Conservation (phyloP, 108 stramenopile genomes). For the Nannochloropsis granulata region DNA sequence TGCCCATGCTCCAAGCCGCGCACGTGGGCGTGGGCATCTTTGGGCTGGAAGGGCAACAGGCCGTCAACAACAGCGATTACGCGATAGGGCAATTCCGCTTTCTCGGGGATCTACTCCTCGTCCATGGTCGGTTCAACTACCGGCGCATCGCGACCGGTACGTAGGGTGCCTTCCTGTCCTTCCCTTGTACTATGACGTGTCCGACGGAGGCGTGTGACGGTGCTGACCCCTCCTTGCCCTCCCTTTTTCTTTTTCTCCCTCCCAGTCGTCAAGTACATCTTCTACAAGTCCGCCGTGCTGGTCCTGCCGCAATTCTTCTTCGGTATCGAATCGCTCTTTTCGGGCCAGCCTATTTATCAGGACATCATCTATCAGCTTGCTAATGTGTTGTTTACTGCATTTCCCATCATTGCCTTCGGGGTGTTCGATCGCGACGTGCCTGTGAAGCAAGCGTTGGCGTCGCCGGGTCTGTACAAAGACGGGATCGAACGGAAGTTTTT, state of each 20-base stretch:
- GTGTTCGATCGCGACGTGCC: constrained; percentile 40
- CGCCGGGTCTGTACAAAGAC: constrained; percentile 34
- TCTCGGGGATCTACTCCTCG: constrained; percentile 31
- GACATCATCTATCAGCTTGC: constrained; percentile 28
- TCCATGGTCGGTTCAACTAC: constrained; percentile 44
- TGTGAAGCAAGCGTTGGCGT: constrained; percentile 42
- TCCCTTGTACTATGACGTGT: background rate
- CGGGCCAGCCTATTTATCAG: constrained; percentile 36
- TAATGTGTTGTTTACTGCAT: constrained; percentile 37
- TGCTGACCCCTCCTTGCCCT: background rate
- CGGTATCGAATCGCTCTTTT: constrained; percentile 29
- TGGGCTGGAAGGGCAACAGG: constrained; percentile 47
- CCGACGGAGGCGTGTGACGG: background rate
- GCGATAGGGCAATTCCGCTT: constrained; percentile 44
- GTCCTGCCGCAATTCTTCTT: constrained; percentile 44
- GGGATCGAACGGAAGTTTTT: constrained; percentile 2
- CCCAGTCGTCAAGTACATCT: constrained; percentile 40
- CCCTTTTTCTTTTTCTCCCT: background rate
- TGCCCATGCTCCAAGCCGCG: constrained; percentile 45
- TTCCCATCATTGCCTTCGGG: constrained; percentile 36
- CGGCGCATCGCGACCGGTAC: constrained; percentile 22
- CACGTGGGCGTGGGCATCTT: constrained; percentile 51
- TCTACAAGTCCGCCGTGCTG: constrained; percentile 48
- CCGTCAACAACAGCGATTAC: constrained; percentile 43
- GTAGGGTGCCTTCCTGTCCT: too few relatives aligned